These are phyloP conservation scores for Leccinum pallidistipes DNA, from an alignment of 1,284 basidiomycete genomes.

Conservation along the genomic window DNA sequence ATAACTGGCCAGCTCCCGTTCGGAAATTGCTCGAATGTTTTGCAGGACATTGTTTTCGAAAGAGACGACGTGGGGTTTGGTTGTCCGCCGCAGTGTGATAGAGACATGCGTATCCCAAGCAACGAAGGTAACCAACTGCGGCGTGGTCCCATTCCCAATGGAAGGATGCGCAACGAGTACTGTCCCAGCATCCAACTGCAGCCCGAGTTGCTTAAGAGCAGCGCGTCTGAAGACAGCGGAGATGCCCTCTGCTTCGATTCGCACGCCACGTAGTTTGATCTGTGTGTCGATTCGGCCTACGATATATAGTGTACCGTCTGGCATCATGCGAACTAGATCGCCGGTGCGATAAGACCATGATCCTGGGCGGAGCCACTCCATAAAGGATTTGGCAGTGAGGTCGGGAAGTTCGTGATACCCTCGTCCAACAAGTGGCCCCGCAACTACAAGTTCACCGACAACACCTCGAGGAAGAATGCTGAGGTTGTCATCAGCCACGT, in stretches of 20 bases:
- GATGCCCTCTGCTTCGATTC: conserved; percentile 55
- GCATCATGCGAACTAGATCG: conserved; percentile 54
- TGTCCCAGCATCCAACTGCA: conserved; percentile 44
- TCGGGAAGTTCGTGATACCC: conserved; percentile 50
- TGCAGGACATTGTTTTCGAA: conserved; percentile 37
- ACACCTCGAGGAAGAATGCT: conserved; percentile 46
- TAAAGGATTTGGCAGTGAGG: conserved; percentile 47
- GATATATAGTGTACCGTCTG: conserved; percentile 52
- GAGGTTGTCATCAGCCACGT: conserved; percentile 40
- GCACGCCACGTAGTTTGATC: conserved; percentile 54
- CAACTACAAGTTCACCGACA: conserved; percentile 52
- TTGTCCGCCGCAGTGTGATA: conserved; percentile 40
- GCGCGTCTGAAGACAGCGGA: conserved; percentile 47
- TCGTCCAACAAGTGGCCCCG: conserved; percentile 51
- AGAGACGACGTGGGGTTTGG: conserved; percentile 32
- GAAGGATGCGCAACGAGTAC: conserved; percentile 48
- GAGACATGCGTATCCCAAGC: conserved; percentile 38
- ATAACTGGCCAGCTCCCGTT: conserved; percentile 47
- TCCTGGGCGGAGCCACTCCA: conserved; percentile 45
- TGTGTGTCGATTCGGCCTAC: conserved; percentile 57
- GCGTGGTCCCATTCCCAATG: conserved; percentile 39
- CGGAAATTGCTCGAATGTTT: conserved; percentile 38
- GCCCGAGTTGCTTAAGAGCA: conserved; percentile 24
- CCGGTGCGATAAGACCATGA: conserved; percentile 52
- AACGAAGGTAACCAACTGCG: conserved; percentile 49